Percentiles rank a stretch among this genome's conserved stretches.
These are phyloP conservation scores for Clohesyomyces aquaticus DNA, from an alignment of 495 filamentous ascomycete species.

Conservation along the genomic window DNA sequence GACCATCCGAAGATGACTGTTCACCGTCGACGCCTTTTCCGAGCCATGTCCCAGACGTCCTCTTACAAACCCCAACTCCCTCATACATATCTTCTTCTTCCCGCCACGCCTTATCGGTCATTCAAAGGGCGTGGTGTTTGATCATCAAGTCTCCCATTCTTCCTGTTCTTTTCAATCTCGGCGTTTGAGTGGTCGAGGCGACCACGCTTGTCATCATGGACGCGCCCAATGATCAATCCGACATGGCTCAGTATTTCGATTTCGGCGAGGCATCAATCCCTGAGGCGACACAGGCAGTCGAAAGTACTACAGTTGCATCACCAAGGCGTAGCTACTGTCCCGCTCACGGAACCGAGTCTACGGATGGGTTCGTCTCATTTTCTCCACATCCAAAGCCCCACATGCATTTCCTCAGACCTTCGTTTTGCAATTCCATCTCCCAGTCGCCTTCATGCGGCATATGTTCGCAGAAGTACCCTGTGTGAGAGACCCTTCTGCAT, in stretches of 20 bases:
- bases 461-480: not conserved
- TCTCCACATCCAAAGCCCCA: not conserved
- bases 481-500: not conserved
- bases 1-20: slow-evolving; percentile 4
- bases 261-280: slow-evolving; percentile 40
- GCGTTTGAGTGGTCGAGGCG: not conserved
- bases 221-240: slow-evolving; percentile 23
- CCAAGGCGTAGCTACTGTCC: slow-evolving; percentile 13
- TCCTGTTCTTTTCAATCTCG: not conserved
- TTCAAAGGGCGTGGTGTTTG: slow-evolving; percentile 18
- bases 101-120: slow-evolving; percentile 4
- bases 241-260: slow-evolving; percentile 43
- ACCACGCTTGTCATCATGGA: slow-evolving; percentile 28
- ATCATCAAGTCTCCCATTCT: not conserved
- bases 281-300: slow-evolving; percentile 22
- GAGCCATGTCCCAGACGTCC: not conserved
- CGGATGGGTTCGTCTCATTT: not conserved
- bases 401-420: not conserved
- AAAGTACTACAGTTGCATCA: not conserved
- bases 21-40: slow-evolving; percentile 13
- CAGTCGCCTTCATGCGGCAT: not conserved
- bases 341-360: slow-evolving; percentile 18
- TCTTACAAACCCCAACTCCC: not conserved
- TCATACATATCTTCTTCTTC: slow-evolving; percentile 13
- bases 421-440: not conserved